Base-by-base conservation (phyloP, 495 filamentous ascomycete species). In the Aspergillus kassunensis region DNA sequence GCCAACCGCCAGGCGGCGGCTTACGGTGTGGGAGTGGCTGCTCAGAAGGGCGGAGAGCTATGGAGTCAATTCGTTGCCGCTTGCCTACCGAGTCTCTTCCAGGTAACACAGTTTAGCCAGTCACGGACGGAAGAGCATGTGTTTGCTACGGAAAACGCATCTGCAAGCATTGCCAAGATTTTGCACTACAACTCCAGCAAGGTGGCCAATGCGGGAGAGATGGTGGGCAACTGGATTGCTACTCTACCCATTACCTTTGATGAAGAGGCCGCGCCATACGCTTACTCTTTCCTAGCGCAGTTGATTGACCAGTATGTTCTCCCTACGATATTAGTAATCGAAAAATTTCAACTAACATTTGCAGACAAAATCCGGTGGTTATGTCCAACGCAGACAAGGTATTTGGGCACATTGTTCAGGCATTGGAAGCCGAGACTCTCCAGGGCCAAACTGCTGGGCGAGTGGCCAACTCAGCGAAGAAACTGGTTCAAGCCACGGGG, bases 61-160 rank as follows among this genome's bases (percentile, higher is more conserved):
- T 99, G 90, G 88, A 81, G 88, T 18, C 80, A 85, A 16, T 97
- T 97, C 68, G 80, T 89, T 13, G 85, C 83, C 10, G 86, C 84
- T 24, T 82, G 87, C 44, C 74, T 97, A 31, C 86, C 87, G 24
- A 82, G 81, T 44, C 75, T 99, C 33, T 96, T 99, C 74, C 80
- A 86, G 60, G 87, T 86, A 44, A 89, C 87, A 27, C 85, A 86
- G 61, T 77, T 89, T 45, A 83, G 85, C 0, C 82, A 91, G 57
- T 87, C 91, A 4, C 82, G 93, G 51, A 82, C 81, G 19, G 95
- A 97, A 50, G 95, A 99, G 61, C 89, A 97, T 61, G 87, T 97
- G 1, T 99, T 92, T 71, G 95, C 95, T 0, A 97, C 90, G 8
- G 95, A 99, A 70, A 99, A 99, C 65, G 93, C 95, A 6, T 95